Percentiles rank a stretch among this genome's conserved stretches.
These are phyloP conservation scores for Pseudogymnoascus sp. DNA, from an alignment of 2,329 filamentous ascomycete genomes.

Conservation along the genomic window DNA sequence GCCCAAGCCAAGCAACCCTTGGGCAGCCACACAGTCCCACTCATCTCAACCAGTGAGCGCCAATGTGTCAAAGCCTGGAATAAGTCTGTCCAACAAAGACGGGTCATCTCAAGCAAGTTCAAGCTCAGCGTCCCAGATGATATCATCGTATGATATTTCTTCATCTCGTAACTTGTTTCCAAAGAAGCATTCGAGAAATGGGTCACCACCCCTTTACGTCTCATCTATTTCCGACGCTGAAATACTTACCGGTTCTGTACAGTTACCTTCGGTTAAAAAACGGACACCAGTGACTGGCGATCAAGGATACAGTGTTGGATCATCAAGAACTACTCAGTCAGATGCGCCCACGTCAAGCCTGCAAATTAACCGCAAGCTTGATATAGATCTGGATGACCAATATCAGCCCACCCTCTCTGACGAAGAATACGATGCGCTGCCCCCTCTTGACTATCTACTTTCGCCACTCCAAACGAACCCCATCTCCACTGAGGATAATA, in stretches of 20 bases:
- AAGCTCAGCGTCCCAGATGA: neutral
- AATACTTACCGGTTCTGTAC: neutral
- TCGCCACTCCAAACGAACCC: neutral
- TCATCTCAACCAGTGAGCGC: neutral
- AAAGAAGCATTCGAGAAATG: neutral
- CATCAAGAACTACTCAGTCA: neutral
- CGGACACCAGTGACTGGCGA: neutral
- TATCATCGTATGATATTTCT: neutral
- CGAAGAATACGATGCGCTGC: neutral
- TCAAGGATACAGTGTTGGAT: neutral
- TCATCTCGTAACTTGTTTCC: neutral
- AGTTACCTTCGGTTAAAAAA: neutral
- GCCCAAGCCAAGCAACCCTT: neutral
- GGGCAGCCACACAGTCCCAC: neutral
- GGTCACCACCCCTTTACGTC: neutral
- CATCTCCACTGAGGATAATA: neutral
- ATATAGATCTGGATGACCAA: neutral
- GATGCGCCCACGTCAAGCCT: neutral
- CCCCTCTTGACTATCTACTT: neutral
- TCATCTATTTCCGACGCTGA: neutral
- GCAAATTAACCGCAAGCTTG: neutral
- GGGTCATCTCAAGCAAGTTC: conserved; percentile 2
- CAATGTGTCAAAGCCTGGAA: neutral
- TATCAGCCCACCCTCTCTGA: neutral
- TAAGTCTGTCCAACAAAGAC: neutral